Base-by-base conservation (phyloP, 2,329 filamentous ascomycete species). In the Dactylellina drechsleri region DNA sequence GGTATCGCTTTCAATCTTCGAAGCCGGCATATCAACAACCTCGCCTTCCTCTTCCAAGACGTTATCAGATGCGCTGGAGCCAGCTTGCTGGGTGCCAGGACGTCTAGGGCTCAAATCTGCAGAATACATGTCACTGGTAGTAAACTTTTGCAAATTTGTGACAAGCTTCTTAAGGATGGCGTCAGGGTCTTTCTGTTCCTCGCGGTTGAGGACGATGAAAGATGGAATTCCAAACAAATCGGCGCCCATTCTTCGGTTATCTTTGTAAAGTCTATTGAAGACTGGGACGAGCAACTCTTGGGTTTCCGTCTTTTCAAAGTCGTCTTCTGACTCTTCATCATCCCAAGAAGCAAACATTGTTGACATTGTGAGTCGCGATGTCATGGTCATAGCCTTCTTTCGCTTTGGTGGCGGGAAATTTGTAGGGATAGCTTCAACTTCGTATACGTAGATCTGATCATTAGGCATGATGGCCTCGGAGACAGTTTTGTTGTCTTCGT, bases 341-440 rank as follows among this genome's bases (percentile, higher is more conserved):
- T 80, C 79, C 70, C 70, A 74, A 12, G 41, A 52, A n/a, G 61
- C 54, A 20, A 74, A 67, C 70, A 56, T 79, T 62, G 41, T 79
- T 77, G 72, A 77, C 77, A 66, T 79, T 28, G 77, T 81, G 47
- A 79, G 80, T 28, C 78, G 54, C 67, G 79, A 77, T 18, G 72
- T 80, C 59, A 79, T 80, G 47, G 76, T 78, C 68, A 77, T 81
- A 1, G 79, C 77, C 68, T 79, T 81, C 78, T 83, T 83, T 78
- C 83, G 84, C 79, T 87, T 88, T 1, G 84, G 84, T 2, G 86
- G 83, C 50, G 89, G 88, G 83, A 88, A 90, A 80, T 97, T 97
- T 1, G 91, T 94, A 0, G 94, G 93, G 6, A 86, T 84, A 2
- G 86, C 84, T 73, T 96, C 92, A 6, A 98, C 82, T 82, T 99